Evolutionary conservation across 805 yeast genomes (phyloP).

Genomic region (Candida stauntonica): DNA sequence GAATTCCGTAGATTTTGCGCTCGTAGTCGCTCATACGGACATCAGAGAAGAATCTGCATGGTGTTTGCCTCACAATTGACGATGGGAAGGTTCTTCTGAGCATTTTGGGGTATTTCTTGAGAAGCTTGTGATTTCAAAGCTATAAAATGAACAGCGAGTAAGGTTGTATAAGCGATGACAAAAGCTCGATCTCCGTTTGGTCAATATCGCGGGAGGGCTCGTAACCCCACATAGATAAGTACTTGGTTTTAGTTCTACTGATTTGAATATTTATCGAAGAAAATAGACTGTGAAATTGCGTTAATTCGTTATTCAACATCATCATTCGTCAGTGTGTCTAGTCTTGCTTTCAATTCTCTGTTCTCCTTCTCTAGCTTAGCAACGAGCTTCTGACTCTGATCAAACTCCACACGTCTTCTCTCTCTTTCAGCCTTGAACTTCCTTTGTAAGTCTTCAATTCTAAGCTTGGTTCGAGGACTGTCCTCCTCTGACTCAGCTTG

Average conservation of each 20-base stretch:
- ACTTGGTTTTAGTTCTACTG: too few species aligned
- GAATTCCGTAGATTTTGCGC: conserved; percentile 51
- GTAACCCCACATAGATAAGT: too few species aligned
- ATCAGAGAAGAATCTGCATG: conserved; percentile 8
- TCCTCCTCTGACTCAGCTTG: conserved; percentile 14
- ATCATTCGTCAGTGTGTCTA: conserved; percentile 10
- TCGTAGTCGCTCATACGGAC: conserved; percentile 45
- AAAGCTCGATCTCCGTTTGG: background rate
- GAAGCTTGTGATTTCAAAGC: too few species aligned
- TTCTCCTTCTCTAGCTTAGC: conserved; percentile 55
- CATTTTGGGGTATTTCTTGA: too few species aligned
- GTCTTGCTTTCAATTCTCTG: conserved; percentile 31
- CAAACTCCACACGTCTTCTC: conserved; percentile 56
- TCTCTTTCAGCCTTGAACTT: conserved; percentile 73
- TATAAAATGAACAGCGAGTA: too few species aligned
- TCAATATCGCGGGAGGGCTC: background rate
- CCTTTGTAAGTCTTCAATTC: conserved; percentile 58
- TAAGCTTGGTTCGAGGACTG: conserved; percentile 38
- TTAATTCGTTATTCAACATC: background rate
- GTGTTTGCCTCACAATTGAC: conserved; percentile 2
- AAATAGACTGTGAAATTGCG: background rate
- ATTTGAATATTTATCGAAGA: too few species aligned
- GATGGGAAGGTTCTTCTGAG: conserved; percentile 4
- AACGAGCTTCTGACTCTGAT: conserved; percentile 49
- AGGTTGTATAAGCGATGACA: too few species aligned